Conservation (phyloP, 805 yeast species). For the Wickerhamiella kurtzmanii region DNA sequence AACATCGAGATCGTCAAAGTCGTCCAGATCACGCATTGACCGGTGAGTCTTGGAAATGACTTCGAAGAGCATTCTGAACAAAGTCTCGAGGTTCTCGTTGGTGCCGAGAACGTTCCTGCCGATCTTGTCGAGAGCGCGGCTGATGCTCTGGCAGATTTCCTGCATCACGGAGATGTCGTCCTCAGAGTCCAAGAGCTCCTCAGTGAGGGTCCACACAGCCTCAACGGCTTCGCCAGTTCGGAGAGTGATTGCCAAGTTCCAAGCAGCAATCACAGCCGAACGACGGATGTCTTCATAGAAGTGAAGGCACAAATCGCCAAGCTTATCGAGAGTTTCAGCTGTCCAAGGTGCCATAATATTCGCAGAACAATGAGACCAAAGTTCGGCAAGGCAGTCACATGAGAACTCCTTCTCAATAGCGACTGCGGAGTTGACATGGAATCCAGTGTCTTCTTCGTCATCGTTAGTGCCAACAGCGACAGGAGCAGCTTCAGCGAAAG, state of each 20-base stretch:
- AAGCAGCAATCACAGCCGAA: constrained; percentile 66
- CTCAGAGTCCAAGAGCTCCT: constrained; percentile 57
- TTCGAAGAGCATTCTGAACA: constrained; percentile 58
- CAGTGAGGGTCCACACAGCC: constrained; percentile 53
- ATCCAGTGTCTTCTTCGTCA: constrained; percentile 42
- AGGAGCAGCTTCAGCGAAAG: constrained; percentile 23
- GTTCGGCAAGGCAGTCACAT: constrained; percentile 67
- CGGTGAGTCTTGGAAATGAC: constrained; percentile 72
- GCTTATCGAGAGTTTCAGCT: constrained; percentile 28
- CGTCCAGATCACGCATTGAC: constrained; percentile 29
- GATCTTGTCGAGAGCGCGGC: constrained; percentile 50
- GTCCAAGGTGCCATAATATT: constrained; percentile 26
- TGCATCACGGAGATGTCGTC: constrained; percentile 74
- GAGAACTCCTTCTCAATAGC: constrained; percentile 93
- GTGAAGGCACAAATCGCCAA: constrained; percentile 63
- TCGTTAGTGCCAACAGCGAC: constrained; percentile 31
- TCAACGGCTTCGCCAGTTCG: constrained; percentile 50
- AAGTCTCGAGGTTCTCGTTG: constrained; percentile 43
- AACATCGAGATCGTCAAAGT: constrained; percentile 34
- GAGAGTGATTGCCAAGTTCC: constrained; percentile 71
- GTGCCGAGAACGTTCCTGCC: constrained; percentile 58
- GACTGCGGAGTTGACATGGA: constrained; percentile 86
- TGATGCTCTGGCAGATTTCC: constrained; percentile 57
- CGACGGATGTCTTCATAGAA: constrained; percentile 81
- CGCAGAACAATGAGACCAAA: constrained; percentile 58